Conservation (phyloP, 495 filamentous ascomycete species). For the Halenospora varia region DNA sequence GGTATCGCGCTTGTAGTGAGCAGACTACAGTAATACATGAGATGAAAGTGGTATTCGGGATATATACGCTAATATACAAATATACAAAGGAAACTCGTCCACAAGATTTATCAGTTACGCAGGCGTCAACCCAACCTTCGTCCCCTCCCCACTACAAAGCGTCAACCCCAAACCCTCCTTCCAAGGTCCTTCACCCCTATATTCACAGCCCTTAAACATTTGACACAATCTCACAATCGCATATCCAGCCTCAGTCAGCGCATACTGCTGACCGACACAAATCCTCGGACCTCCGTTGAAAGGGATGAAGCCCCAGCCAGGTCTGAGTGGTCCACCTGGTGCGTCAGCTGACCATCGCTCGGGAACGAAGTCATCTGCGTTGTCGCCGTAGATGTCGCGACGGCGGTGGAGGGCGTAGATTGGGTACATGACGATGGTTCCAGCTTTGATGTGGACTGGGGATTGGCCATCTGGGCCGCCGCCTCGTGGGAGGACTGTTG, state of each 20-base stretch:
- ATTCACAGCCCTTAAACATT: not conserved
- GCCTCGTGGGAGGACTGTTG: not conserved
- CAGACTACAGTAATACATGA: no score
- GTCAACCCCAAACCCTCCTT: no score
- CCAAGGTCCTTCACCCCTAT: not conserved
- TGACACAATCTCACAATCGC: not conserved
- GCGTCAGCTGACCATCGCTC: not conserved
- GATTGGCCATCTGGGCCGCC: not conserved
- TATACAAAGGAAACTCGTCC: no score
- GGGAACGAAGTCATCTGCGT: not conserved
- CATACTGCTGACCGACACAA: not conserved
- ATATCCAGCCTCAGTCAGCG: not conserved
- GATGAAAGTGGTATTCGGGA: no score
- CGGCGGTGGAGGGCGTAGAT: not conserved
- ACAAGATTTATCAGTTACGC: no score
- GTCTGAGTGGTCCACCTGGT: no score
- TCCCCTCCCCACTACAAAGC: no score
- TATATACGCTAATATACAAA: no score
- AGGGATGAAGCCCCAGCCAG: not conserved
- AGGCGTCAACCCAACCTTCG: no score
- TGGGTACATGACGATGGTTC: not conserved
- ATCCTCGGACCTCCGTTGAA: not conserved
- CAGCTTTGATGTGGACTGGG: not conserved
- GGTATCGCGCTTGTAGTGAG: no score
- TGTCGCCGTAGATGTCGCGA: not conserved